Evolutionary conservation across 257 asterid species (phyloP).

Genomic region (Cynanchum wilfordii): DNA sequence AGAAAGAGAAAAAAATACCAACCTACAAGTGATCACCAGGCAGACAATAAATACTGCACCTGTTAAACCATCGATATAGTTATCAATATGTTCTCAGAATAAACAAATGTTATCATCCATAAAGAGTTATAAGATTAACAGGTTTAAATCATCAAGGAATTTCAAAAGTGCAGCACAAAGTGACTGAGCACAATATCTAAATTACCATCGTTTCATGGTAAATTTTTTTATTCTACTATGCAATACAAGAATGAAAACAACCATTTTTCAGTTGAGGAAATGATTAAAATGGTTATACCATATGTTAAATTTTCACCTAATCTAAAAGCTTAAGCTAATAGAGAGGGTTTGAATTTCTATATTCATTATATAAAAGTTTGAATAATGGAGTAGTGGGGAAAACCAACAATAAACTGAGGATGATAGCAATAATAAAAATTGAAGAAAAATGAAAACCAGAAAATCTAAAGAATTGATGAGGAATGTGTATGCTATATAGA

Average conservation of each 20-base stretch:
- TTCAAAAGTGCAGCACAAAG: background rate
- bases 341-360: no score
- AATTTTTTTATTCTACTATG: background rate
- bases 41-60: constrained; percentile 93
- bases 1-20: constrained; percentile 19
- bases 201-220: background rate
- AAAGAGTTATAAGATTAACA: background rate
- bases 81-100: constrained; percentile 9
- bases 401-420: background rate
- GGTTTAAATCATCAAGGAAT: background rate
- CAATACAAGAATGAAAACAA: background rate
- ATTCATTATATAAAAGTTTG: no score
- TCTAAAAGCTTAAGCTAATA: no score
- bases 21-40: constrained; percentile 92
- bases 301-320: no score
- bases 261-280: background rate
- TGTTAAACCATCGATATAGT: constrained; percentile 27
- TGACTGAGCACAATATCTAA: background rate
- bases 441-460: constrained; percentile 1
- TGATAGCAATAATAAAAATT: background rate
- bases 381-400: background rate
- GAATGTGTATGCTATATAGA: background rate
- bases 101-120: background rate
- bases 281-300: background rate
- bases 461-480: background rate